Percentiles rank a stretch among this genome's conserved stretches.
phyloP scores from a whole-genome alignment of 768 basidiomycete genomes.

The Holtermanniella nyarrowii region DNA sequence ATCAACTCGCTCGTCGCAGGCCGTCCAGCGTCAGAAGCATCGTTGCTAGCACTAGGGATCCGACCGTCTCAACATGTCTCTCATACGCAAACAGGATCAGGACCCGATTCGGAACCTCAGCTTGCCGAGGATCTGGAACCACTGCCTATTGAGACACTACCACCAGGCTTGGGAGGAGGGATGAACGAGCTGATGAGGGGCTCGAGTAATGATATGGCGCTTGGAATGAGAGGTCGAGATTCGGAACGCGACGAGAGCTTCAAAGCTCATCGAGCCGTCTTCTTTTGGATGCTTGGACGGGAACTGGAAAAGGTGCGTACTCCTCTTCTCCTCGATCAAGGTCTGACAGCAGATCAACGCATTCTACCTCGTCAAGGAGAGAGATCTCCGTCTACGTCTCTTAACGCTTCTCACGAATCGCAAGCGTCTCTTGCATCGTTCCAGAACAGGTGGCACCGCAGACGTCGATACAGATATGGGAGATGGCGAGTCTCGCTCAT shows the following conservation, averaged over 20 bases:
- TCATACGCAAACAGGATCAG: constrained; percentile 2
- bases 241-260: constrained; percentile 72
- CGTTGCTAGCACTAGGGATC: constrained; percentile 69
- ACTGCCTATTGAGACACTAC: constrained; percentile 32
- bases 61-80: constrained; percentile 52
- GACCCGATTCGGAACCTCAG: not conserved
- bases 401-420: constrained; percentile 90
- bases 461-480: constrained; percentile 60
- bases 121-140: constrained; percentile 26
- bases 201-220: constrained; percentile 8
- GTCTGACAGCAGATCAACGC: constrained; percentile 66
- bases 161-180: constrained; percentile 16
- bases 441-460: constrained; percentile 52
- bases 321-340: not conserved
- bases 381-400: constrained; percentile 80
- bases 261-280: constrained; percentile 89
- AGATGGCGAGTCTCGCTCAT: constrained; percentile 45
- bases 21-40: constrained; percentile 80
- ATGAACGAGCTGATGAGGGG: constrained; percentile 6
- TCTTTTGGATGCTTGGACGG: constrained; percentile 96
- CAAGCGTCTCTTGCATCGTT: constrained; percentile 50
- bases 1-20: constrained; percentile 88
- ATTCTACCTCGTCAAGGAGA: constrained; percentile 95
- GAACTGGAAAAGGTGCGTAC: constrained; percentile 82
- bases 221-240: constrained; percentile 47